A percentile compares a stretch with the other conserved stretches of the same genome.
These are phyloP conservation scores for Phytophthora nicotianae DNA, from an alignment of 352 stramenopile genomes.

Conservation along the genomic window DNA sequence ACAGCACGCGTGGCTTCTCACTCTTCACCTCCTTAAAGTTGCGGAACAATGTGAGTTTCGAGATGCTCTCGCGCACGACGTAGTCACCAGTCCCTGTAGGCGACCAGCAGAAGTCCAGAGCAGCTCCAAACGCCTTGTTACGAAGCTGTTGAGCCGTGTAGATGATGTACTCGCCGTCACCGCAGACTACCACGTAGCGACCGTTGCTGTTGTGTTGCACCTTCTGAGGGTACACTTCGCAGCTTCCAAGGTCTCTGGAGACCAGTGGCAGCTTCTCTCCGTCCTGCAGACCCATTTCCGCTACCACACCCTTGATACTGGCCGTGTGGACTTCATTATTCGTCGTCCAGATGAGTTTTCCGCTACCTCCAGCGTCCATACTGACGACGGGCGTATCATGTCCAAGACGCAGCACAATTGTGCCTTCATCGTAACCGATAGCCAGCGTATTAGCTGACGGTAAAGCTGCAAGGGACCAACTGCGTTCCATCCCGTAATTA, in stretches of 20 bases:
- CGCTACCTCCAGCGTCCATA: constrained; percentile 93
- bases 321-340: constrained; percentile 99
- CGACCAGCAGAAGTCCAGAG: constrained; percentile 98
- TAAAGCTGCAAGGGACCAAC: constrained; percentile 93
- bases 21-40: constrained; percentile 98
- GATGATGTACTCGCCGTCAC: constrained; percentile 99
- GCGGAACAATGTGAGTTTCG: constrained; percentile 97
- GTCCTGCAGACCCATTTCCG: constrained; percentile 79
- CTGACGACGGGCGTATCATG: constrained; percentile 97
- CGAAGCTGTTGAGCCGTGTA: constrained; percentile 97
- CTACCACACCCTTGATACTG: constrained; percentile 89
- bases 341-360: constrained; percentile 97
- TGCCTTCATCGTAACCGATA: constrained; percentile 95
- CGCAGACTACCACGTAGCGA: constrained; percentile 97
- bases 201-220: constrained; percentile 99
- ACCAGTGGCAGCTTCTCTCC: constrained; percentile 89
- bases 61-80: constrained; percentile 97
- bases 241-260: constrained; percentile 95
- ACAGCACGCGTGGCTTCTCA: constrained; percentile 93
- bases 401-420: constrained; percentile 97
- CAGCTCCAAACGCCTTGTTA: constrained; percentile 97
- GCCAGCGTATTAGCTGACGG: constrained; percentile 91
- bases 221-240: constrained; percentile 98
- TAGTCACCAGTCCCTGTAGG: constrained; percentile 97
- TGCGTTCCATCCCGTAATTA: constrained; percentile 99